Evolutionary conservation across 805 yeast genomes (phyloP).

Genomic region (Wickerhamiella hasegawae): DNA sequence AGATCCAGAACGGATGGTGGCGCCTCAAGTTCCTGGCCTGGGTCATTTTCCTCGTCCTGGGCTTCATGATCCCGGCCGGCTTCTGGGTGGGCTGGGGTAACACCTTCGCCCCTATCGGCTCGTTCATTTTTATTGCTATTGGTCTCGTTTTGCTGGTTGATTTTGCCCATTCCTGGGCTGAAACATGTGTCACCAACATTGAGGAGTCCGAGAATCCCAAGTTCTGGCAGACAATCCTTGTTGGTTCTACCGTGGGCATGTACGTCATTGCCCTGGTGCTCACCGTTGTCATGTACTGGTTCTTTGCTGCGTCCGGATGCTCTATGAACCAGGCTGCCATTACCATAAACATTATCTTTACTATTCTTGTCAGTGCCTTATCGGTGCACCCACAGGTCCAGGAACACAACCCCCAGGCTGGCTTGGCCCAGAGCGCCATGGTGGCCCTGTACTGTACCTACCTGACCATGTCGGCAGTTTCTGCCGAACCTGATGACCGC

Average conservation of each 20-base stretch:
- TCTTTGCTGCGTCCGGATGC: slow-evolving; percentile 72
- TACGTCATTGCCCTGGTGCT: slow-evolving; percentile 56
- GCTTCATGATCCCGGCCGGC: slow-evolving; percentile 72
- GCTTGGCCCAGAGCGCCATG: slow-evolving; percentile 92
- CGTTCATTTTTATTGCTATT: slow-evolving; percentile 72
- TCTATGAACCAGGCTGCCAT: slow-evolving; percentile 81
- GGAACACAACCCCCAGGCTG: slow-evolving; percentile 87
- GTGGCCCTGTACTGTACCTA: slow-evolving; percentile 89
- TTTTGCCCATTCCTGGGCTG: slow-evolving; percentile 98
- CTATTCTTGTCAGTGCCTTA: slow-evolving; percentile 45
- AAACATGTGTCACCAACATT: slow-evolving; percentile 77
- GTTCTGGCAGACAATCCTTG: slow-evolving; percentile 65
- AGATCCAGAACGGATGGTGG: slow-evolving; percentile 90
- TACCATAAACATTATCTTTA: slow-evolving; percentile 52
- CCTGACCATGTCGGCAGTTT: slow-evolving; percentile 77
- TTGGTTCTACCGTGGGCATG: slow-evolving; percentile 82
- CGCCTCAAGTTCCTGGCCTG: slow-evolving; percentile 50
- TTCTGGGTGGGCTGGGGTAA: slow-evolving; percentile 87
- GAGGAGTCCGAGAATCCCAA: slow-evolving; percentile 55
- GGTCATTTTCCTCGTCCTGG: slow-evolving; percentile 36
- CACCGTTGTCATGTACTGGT: slow-evolving; percentile 64
- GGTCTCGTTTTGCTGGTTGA: slow-evolving; percentile 85
- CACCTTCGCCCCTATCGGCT: slow-evolving; percentile 68
- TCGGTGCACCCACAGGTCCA: slow-evolving; percentile 75
- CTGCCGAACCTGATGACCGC: slow-evolving; percentile 91